Conservation (phyloP, 495 filamentous ascomycete species). For the Melanomma pulvis-pyrius region DNA sequence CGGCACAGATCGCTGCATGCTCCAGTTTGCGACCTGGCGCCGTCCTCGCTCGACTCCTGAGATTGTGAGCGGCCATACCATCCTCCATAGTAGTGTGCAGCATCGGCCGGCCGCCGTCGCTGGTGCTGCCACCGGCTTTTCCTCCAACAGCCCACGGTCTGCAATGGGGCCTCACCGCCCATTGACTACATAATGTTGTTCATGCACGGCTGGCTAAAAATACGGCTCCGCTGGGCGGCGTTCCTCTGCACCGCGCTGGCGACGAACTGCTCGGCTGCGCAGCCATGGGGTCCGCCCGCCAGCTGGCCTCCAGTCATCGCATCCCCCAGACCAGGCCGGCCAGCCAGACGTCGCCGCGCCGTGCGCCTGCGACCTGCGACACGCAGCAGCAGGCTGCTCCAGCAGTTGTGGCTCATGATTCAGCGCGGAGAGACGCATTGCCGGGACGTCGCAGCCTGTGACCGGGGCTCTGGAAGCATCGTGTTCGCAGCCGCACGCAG, state of each 20-base stretch:
- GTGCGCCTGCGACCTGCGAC: conserved; percentile 20
- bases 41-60: conserved; percentile 12
- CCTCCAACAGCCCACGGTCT: conserved; percentile 16
- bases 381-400: conserved; percentile 1
- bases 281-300: conserved; percentile 27
- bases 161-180: conserved; percentile 36
- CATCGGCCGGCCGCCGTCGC: conserved; percentile 12
- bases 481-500: conserved; percentile 27
- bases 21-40: not conserved
- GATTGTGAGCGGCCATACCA: conserved; percentile 7
- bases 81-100: not conserved
- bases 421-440: conserved; percentile 27
- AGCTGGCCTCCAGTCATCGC: conserved; percentile 19
- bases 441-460: conserved; percentile 33
- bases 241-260: conserved; percentile 27
- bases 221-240: conserved; percentile 32
- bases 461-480: conserved; percentile 38
- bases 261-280: conserved; percentile 39
- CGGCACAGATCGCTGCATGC: conserved; percentile 26
- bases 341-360: conserved; percentile 34
- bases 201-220: conserved; percentile 36
- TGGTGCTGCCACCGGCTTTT: conserved; percentile 15
- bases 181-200: conserved; percentile 18
- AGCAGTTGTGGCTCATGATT: conserved; percentile 23
- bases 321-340: conserved; percentile 33